Evolutionary conservation across 768 basidiomycete genomes (phyloP), one percentile per base, ranked within the genome.

Genomic region (Ephemerocybe angulata): DNA sequence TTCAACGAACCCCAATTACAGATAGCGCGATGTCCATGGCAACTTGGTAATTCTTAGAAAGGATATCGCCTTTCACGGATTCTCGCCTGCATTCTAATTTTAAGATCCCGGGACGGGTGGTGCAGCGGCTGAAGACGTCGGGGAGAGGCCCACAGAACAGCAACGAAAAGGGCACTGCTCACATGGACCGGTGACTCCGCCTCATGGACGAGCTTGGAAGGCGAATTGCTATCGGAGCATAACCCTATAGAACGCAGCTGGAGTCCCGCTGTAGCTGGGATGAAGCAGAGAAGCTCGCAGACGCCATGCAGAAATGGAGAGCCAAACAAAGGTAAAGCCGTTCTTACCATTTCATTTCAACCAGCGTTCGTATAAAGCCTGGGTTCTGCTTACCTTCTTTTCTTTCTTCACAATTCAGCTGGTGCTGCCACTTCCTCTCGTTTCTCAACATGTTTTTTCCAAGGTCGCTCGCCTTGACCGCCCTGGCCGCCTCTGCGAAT

Each of bases 401-500:
- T 15, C 21, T 22, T 30, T 25, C 28, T 21, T 48, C 29, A 48
- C 46, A 48, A 28, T 27, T 28, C 46, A 48, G 46, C 46, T 48
- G 46, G 46, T 28, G 17, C 46, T 48, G 46, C 46, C 41, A 42
- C 21, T 42, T 42, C 21, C 46, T 48, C 46, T 48, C 25, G 15
- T 48, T 28, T 28, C 15, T 7, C 41, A 25, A 15, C 6, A 48
- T 48, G 25, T 11, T 31, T 29, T 4, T 44, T 44, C 42, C 48
- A 35, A 35, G 13, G 19, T 33, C 48, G 19, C 48, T 50, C 29
- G n/a, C 29, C 19, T 33, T 50, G 48, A 33, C 48, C 28, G 48
- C 48, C 25, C 58, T 72, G 52, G 65, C 62, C 25, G 62, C 70
- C 47, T 66, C 68, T 33, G 70, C 68, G 42, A 68, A 74, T 58